Base-by-base conservation (phyloP, 1,139 yeast species). In the Debaryomyces singareniensis region DNA sequence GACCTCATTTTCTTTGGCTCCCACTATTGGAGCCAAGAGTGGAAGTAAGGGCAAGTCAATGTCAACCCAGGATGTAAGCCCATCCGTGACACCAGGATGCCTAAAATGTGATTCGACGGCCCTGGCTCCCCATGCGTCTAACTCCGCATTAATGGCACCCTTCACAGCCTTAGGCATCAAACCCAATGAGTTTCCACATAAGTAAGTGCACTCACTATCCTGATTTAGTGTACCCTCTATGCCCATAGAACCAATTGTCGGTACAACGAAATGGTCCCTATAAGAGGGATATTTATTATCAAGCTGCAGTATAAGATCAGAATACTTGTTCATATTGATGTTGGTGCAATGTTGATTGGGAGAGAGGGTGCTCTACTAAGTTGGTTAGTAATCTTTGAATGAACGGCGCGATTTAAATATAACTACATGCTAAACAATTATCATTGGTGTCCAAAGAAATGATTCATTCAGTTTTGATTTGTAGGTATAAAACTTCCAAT, bases 101-200 rank as follows among this genome's bases (percentile, higher is more conserved):
- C 75, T 69, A 55, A 85, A 85, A 51, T 89, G 97, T 0, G 93
- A 73, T 37, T 83, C 87, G 3, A 89, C 97, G 0, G 79, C 96
- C 28, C 87, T 64, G 24, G 55, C 64, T 18, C 72, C 62, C 97
- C 97, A 89, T 0, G 93, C 94, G 37, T 75, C 71, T 26, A 89
- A 60, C 53, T 89, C 96, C 23, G 61, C 66, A 28, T 57, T 57
- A 10, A 89, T 62, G 13, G 86, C 83, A 2, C 44, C 42, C 16
- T 73, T 62, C 0, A 87, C 78, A 3, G 61, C 47, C 31, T 58
- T 61, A 0, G 97, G 96, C 93, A 86, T 83, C 35, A 89, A 59
- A 0, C 97, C 97, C 5, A 89, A 70, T 5, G 96, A 86, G 57
- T 89, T 87, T 4, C 97, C 97, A 55, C 95, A 85, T 31, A 89